Conservation (phyloP, 176 grass and related monocot species). For the Triticum turgidum region DNA sequence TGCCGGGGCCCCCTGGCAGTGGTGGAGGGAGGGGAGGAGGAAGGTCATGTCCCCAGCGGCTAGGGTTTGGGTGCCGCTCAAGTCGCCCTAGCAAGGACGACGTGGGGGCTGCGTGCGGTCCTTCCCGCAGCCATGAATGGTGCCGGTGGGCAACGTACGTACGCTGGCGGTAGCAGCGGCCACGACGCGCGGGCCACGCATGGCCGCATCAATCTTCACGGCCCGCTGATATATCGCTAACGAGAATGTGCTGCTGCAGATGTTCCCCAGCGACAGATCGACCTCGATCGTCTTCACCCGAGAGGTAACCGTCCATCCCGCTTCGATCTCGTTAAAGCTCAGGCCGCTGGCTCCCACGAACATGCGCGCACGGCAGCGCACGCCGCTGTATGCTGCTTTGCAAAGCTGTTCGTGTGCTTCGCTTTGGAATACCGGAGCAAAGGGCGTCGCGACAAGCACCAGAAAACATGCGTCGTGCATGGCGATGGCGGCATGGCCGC, state of each 20-base stretch:
- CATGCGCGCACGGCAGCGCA: neutral
- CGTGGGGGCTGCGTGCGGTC: too few relatives aligned
- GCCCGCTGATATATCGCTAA: neutral
- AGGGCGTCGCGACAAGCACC: constrained; percentile 42
- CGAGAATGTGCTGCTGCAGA: too few relatives aligned
- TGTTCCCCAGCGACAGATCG: too few relatives aligned
- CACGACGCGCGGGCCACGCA: constrained; percentile 9
- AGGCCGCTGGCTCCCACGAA: neutral
- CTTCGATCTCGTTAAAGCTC: neutral
- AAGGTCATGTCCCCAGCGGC: too few relatives aligned
- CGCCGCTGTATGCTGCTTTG: neutral
- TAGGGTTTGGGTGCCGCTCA: too few relatives aligned
- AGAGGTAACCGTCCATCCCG: neutral
- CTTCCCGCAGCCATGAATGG: too few relatives aligned
- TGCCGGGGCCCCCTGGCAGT: too few relatives aligned
- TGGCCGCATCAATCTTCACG: neutral
- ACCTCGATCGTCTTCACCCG: too few relatives aligned
- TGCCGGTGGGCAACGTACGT: neutral
- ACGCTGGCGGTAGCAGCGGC: neutral
- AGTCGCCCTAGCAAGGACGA: too few relatives aligned
- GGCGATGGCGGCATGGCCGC: neutral
- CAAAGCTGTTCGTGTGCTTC: neutral
- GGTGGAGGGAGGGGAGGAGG: too few relatives aligned
- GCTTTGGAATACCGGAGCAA: constrained; percentile 23
- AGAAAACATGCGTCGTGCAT: neutral